phyloP scores from a whole-genome alignment of 2,329 filamentous ascomycete genomes.

The Aspergillus sp. region DNA sequence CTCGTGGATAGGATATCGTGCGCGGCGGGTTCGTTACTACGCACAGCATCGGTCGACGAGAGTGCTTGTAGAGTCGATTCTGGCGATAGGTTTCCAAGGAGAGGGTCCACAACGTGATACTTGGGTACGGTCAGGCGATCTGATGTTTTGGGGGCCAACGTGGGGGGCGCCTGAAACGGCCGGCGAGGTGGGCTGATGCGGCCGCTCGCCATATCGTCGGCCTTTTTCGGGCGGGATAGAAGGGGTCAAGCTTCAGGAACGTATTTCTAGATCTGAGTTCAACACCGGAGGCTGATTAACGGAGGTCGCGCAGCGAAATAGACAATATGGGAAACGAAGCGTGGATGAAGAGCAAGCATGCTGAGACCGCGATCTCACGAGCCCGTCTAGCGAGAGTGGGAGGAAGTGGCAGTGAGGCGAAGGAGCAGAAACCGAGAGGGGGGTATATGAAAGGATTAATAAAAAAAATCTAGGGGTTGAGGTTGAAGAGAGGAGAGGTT shows the following conservation, averaged over 20 bases:
- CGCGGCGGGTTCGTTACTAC: conserved; percentile 36
- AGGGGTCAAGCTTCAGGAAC: background rate
- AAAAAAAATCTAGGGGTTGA: background rate
- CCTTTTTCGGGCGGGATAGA: background rate
- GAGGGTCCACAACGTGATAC: conserved; percentile 44
- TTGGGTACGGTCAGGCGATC: conserved; percentile 36
- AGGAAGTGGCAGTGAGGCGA: background rate
- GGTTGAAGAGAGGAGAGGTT: background rate
- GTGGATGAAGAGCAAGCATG: conserved; percentile 35
- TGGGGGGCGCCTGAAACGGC: conserved; percentile 29
- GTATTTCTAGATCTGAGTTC: conserved; percentile 8
- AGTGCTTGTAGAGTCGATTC: conserved; percentile 55
- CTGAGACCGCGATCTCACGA: conserved; percentile 31
- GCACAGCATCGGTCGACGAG: conserved; percentile 42
- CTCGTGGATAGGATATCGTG: conserved; percentile 47
- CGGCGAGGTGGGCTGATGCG: conserved; percentile 29
- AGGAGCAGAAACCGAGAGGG: background rate
- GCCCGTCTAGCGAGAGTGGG: conserved; percentile 13
- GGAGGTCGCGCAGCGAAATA: conserved; percentile 30
- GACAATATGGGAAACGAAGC: conserved; percentile 25
- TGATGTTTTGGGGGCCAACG: conserved; percentile 39
- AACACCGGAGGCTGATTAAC: conserved; percentile 23
- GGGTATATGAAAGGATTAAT: conserved; percentile 1
- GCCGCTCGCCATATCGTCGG: conserved; percentile 31
- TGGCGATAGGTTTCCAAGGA: conserved; percentile 55